phyloP scores from a whole-genome alignment of 2,329 filamentous ascomycete genomes.

The Scytalidium lignicola region DNA sequence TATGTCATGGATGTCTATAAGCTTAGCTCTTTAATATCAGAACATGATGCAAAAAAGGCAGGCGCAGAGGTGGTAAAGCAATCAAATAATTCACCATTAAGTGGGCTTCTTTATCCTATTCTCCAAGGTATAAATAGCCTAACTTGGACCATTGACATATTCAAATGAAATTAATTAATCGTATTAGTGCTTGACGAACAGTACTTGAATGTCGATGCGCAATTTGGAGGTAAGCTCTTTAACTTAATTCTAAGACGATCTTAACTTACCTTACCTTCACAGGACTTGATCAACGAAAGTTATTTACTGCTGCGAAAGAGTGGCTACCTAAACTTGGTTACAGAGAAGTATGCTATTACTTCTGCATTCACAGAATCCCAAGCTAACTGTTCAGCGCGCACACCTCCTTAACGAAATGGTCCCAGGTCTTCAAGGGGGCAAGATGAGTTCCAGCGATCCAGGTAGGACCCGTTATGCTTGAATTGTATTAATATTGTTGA shows the following conservation, averaged over 20 bases:
- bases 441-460: slow-evolving; percentile 76
- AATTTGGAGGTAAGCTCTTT: slow-evolving; percentile 82
- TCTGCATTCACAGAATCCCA: not conserved
- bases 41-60: slow-evolving; percentile 66
- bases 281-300: slow-evolving; percentile 73
- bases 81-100: slow-evolving; percentile 67
- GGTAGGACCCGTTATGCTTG: not conserved
- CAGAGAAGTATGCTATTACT: slow-evolving; percentile 32
- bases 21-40: slow-evolving; percentile 24
- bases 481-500: not conserved
- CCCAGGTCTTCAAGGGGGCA: slow-evolving; percentile 74
- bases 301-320: slow-evolving; percentile 82
- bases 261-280: too few species aligned
- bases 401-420: slow-evolving; percentile 86
- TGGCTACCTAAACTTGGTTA: slow-evolving; percentile 83
- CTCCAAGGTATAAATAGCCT: too few species aligned
- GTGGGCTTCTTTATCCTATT: slow-evolving; percentile 74
- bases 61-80: slow-evolving; percentile 96
- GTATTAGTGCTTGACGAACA: slow-evolving; percentile 91
- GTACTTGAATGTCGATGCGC: slow-evolving; percentile 76
- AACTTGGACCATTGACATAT: too few species aligned
- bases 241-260: too few species aligned
- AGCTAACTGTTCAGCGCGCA: slow-evolving; percentile 36
- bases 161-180: too few species aligned
- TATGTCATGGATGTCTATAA: slow-evolving; percentile 86